Conservation (phyloP, 2,329 filamentous ascomycete species). For the Trichophyton schoenleinii region DNA sequence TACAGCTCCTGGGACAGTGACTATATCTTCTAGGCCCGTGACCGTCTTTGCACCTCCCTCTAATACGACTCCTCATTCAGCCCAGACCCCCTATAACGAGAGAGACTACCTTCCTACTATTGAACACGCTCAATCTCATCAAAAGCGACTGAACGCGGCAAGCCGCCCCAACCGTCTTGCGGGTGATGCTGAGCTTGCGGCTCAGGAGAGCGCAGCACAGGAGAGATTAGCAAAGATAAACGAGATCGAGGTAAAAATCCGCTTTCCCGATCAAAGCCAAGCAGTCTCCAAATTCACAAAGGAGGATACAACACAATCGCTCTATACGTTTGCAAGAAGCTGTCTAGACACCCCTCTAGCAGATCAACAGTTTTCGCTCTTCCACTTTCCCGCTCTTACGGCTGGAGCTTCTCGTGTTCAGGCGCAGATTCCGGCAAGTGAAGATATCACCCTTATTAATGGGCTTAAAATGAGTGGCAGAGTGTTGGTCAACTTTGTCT, state of each 20-base stretch:
- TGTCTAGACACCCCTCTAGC: constrained; percentile 50
- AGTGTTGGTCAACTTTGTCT: constrained; percentile 63
- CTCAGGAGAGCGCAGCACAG: constrained; percentile 52
- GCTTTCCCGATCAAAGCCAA: constrained; percentile 76
- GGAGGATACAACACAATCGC: constrained; percentile 52
- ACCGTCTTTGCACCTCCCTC: constrained; percentile 68
- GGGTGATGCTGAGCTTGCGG: constrained; percentile 70
- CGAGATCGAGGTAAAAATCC: constrained; percentile 62
- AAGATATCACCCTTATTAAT: constrained; percentile 48
- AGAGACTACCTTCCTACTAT: constrained; percentile 70
- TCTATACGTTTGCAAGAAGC: constrained; percentile 62
- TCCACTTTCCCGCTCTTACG: constrained; percentile 37
- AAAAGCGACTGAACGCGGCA: constrained; percentile 64
- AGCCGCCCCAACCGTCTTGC: constrained; percentile 65
- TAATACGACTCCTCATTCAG: constrained; percentile 61
- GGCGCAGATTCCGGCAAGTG: constrained; percentile 32
- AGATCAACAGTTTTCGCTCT: constrained; percentile 58
- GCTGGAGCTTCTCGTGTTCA: constrained; percentile 17
- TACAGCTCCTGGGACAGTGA: constrained; percentile 12
- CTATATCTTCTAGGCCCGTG: constrained; percentile 39
- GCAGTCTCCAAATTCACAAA: constrained; percentile 60
- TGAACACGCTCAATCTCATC: constrained; percentile 68
- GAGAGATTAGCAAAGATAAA: constrained; percentile 54
- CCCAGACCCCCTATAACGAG: constrained; percentile 53
- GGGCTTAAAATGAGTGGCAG: constrained; percentile 58